Evolutionary conservation across 768 basidiomycete genomes (phyloP).

Genomic region (Rhodotorula taiwanensis): DNA sequence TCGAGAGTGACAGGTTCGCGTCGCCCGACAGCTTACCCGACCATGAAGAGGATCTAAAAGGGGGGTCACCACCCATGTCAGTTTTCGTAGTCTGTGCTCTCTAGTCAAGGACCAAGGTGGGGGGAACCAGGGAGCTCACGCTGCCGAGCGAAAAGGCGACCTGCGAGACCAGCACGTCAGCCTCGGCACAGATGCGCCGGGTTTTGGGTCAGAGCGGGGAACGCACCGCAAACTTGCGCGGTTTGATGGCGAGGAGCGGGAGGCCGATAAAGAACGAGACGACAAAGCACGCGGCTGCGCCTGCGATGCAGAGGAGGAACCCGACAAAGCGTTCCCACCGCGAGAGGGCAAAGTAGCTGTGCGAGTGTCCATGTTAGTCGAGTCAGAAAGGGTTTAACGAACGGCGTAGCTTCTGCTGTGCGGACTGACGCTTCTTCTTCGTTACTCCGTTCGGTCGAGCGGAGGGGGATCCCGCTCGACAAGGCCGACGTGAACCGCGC

Average conservation of each 20-base stretch:
- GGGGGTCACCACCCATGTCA: not conserved
- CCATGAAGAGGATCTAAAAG: conserved; percentile 71
- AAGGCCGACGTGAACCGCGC: conserved; percentile 79
- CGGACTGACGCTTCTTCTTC: conserved; percentile 79
- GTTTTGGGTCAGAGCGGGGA: conserved; percentile 49
- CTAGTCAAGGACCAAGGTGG: not conserved
- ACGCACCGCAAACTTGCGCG: conserved; percentile 70
- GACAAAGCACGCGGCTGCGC: conserved; percentile 88
- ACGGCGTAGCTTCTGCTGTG: not conserved
- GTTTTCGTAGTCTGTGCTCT: too few species aligned
- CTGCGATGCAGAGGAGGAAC: conserved; percentile 79
- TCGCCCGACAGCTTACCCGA: conserved; percentile 54
- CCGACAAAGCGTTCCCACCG: conserved; percentile 92
- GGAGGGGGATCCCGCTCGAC: conserved; percentile 77
- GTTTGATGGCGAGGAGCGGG: conserved; percentile 63
- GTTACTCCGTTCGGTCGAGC: conserved; percentile 71
- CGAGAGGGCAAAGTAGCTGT: conserved; percentile 54
- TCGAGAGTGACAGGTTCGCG: conserved; percentile 39
- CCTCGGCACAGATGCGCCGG: too few species aligned
- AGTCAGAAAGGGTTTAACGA: too few species aligned
- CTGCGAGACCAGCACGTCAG: conserved; percentile 12
- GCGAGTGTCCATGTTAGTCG: not conserved
- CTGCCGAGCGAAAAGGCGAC: conserved; percentile 30
- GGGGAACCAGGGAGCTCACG: conserved; percentile 11
- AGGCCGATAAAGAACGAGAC: conserved; percentile 74